Evolutionary conservation across 73 alveolate species (phyloP).

Genomic region (Paramecium bursaria): DNA sequence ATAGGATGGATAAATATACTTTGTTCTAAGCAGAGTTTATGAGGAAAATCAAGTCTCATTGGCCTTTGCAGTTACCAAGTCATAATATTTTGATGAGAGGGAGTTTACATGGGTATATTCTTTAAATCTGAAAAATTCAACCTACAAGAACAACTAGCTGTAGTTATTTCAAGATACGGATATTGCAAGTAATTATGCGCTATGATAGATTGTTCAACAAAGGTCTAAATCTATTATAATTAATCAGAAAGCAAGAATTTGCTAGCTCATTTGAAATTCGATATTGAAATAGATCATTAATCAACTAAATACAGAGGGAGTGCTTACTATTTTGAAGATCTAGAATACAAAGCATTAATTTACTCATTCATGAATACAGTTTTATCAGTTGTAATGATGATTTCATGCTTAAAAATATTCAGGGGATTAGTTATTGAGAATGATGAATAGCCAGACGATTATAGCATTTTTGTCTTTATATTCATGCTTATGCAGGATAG

Average conservation of each 20-base stretch:
- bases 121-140: too few relatives aligned
- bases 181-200: too few relatives aligned
- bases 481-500: conserved; percentile 33
- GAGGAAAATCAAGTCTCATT: too few relatives aligned
- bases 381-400: neutral
- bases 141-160: too few relatives aligned
- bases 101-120: too few relatives aligned
- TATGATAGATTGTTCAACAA: neutral
- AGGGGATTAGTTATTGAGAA: conserved; percentile 21
- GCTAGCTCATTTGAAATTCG: neutral
- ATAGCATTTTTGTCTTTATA: conserved; percentile 5
- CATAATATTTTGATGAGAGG: too few relatives aligned
- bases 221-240: neutral
- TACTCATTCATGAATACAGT: conserved; percentile 39
- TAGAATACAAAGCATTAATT: neutral
- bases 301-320: neutral
- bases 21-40: too few relatives aligned
- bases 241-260: neutral
- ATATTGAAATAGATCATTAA: neutral
- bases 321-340: neutral
- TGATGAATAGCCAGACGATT: conserved; percentile 4
- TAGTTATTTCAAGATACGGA: neutral
- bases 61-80: too few relatives aligned
- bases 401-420: conserved; percentile 13
- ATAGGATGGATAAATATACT: too few relatives aligned